Evolutionary conservation across 768 basidiomycete genomes (phyloP), one percentile per base, ranked within the genome.

Genomic region (Leccinum fibrillosum): DNA sequence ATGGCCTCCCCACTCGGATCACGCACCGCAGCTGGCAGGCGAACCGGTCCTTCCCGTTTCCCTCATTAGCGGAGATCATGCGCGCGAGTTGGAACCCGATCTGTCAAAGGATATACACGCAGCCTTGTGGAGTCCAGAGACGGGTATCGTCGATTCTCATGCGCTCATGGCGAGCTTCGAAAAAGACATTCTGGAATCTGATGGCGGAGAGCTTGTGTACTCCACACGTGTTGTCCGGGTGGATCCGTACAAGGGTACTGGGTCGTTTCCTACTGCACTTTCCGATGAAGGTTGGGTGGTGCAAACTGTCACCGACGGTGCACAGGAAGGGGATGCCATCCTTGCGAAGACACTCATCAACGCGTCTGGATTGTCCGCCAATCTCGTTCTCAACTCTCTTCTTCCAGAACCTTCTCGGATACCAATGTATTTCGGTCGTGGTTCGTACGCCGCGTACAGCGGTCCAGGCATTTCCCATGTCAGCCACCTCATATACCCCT

Each of bases 81-180:
- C 88, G 3, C 81, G 82, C 53, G 78, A 82, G 53, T 73, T 95
- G 64, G 94, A 97, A 72, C 96, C 96, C 0, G 84, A 90, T 65
- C 75, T 99, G n/a, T 86, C 88, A 0, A 62, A 70, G 8, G 77
- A 86, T 47, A 90, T 98, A 55, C 75, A 77, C 0, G 80, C 79
- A 9, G 93, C 94, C 2, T 72, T 99, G 28, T 87, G 86, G 80
- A 90, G 87, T 55, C 88, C 90, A 9, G 84, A 86, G 66, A 95
- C 94, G 1, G 97, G 97, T 2, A 95, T 98, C 60, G 73, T 98
- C 0, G 89, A 95, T 71, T 90, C 92, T 0, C 92, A 96, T 76
- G 70, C 83, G 4, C 75, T 95, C 54, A 92, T 98, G 85, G 80
- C 85, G 66, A 85, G 84, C 60, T 75, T 98, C 52, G 94, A 95